A percentile compares a stretch with the other conserved stretches of the same genome.
These are phyloP conservation scores for Didymella sp. DNA, from an alignment of 2,329 filamentous ascomycete species.

Conservation along the genomic window DNA sequence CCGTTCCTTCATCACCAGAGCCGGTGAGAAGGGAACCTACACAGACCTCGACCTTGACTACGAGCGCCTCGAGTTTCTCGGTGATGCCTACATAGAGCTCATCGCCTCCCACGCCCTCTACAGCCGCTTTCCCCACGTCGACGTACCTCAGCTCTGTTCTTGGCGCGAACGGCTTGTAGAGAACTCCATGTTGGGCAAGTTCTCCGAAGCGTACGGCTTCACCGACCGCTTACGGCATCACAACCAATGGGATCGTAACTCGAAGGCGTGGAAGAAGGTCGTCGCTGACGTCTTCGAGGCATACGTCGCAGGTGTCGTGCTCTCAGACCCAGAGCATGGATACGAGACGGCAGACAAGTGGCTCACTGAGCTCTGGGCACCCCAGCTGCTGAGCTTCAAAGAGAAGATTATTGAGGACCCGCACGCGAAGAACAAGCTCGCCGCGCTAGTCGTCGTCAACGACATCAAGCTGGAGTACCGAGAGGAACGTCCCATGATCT, in stretches of 20 bases:
- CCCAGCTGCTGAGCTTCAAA: conserved; percentile 39
- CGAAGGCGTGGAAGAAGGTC: conserved; percentile 66
- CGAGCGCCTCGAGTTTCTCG: conserved; percentile 86
- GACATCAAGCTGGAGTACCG: conserved; percentile 52
- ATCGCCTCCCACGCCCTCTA: conserved; percentile 79
- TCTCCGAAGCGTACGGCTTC: conserved; percentile 74
- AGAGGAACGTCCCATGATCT: conserved; percentile 61
- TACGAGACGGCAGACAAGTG: conserved; percentile 69
- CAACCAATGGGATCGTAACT: conserved; percentile 39
- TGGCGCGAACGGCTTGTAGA: conserved; percentile 80
- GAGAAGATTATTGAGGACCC: conserved; percentile 47
- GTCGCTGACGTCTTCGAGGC: conserved; percentile 90
- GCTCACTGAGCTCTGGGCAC: conserved; percentile 76
- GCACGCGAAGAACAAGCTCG: conserved; percentile 50
- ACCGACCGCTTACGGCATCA: conserved; percentile 67
- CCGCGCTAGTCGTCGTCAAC: conserved; percentile 43
- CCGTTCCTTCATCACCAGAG: conserved; percentile 36
- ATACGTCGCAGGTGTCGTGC: conserved; percentile 80
- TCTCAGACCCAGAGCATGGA: conserved; percentile 70
- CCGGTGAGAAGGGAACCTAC: conserved; percentile 28
- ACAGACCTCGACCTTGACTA: conserved; percentile 60
- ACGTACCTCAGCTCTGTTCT: conserved; percentile 74
- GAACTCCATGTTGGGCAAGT: conserved; percentile 77
- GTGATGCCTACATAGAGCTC: conserved; percentile 84
- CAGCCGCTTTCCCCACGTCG: conserved; percentile 69